Evolutionary conservation across 2,329 filamentous ascomycete species (phyloP), one percentile per base, ranked within the genome.

Genomic region (Phialophora macrospora): DNA sequence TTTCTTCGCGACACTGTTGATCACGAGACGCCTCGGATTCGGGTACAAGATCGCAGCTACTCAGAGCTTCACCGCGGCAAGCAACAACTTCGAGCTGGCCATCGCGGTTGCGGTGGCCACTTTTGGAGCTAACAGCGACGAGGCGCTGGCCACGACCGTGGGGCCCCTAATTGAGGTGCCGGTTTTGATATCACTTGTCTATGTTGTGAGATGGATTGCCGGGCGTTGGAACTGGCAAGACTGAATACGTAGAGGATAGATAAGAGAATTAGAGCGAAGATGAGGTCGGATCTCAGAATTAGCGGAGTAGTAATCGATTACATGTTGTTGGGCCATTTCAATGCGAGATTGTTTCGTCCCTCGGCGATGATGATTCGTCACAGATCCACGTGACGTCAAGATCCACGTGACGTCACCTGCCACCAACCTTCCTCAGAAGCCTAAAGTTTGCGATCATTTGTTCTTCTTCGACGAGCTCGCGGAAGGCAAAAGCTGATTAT

Each of bases 91-190:
- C 26, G 56, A 59, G 22, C 24, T 59, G 56, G 56, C 56, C 3
- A 59, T 59, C 77, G 92, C 92, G 0, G 92, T 97, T 0, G 91
- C 91, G 0, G 88, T 96, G 1, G 89, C 92, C 0, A 89, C 89
- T 0, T 96, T 90, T 77, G 93, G 92, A 0, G 84, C 89, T 0
- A 80, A 90, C 46, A 94, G 90, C 72, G 87, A 93, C 59, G 88
- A 96, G 77, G 92, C 92, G 0, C 80, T 96, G 55, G 92, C 93
- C 0, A 83, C 90, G 7, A 96, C 92, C 0, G 92, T 96, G 0
- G 92, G 92, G 0, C 93, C 93, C 2, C 77, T 96, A 71, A 90
- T 97, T 60, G 92, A 96, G 74, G 92, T 96, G 4, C 92, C 92
- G 0, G 91, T 96, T 1, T 75, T 96, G 67, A 74, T 97, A 14